These are phyloP conservation scores for Stachybotrys elegans DNA, from an alignment of 2,329 filamentous ascomycete genomes.

Conservation along the genomic window DNA sequence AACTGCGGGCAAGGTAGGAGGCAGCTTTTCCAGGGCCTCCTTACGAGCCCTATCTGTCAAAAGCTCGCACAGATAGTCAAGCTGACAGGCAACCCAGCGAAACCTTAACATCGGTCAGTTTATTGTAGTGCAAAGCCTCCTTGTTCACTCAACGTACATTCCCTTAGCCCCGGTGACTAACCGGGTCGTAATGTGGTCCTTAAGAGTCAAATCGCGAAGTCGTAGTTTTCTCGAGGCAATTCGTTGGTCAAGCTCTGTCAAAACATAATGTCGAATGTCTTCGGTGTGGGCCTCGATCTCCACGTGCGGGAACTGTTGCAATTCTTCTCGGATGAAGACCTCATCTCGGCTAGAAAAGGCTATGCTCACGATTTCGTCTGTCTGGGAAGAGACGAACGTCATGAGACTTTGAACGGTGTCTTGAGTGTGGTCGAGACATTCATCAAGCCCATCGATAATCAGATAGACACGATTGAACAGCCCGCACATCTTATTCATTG, in stretches of 20 bases:
- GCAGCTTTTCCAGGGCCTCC: constrained; percentile 7
- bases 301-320: background rate
- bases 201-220: constrained; percentile 2
- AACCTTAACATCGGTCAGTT: constrained; percentile 4
- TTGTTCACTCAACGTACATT: constrained; percentile 4
- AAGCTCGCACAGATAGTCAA: constrained; percentile 12
- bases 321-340: background rate
- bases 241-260: constrained; percentile 8
- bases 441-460: constrained; percentile 7
- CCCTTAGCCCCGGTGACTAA: constrained; percentile 8
- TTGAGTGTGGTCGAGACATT: constrained; percentile 2
- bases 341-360: constrained; percentile 10
- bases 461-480: constrained; percentile 1
- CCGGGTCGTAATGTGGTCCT: constrained; percentile 5
- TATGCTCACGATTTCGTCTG: background rate
- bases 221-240: background rate
- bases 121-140: background rate
- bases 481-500: background rate
- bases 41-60: constrained; percentile 6
- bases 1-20: constrained; percentile 2
- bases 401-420: constrained; percentile 2
- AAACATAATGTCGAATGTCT: constrained; percentile 9
- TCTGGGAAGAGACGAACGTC: background rate
- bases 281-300: constrained; percentile 5
- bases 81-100: constrained; percentile 14